phyloP scores from a whole-genome alignment of 352 stramenopile genomes.

The Phytophthora lateralis region DNA sequence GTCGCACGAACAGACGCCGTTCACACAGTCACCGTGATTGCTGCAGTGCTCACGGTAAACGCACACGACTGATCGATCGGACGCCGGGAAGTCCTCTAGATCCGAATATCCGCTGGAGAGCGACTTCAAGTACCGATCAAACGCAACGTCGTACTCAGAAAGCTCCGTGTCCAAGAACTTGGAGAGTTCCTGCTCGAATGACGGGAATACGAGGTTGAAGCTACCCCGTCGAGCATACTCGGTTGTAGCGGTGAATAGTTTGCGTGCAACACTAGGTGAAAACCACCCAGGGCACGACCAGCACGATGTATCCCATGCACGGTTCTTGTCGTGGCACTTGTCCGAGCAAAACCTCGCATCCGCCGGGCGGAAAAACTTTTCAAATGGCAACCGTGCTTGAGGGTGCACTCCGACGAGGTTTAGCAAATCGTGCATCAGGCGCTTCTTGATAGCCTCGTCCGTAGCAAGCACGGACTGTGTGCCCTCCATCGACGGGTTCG shows the following conservation, averaged over 20 bases:
- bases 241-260: constrained; percentile 54
- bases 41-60: constrained; percentile 86
- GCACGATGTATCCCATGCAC: constrained; percentile 68
- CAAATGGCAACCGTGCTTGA: constrained; percentile 60
- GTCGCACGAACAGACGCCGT: constrained; percentile 78
- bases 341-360: constrained; percentile 55
- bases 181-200: constrained; percentile 59
- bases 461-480: constrained; percentile 59
- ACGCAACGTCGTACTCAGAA: constrained; percentile 67
- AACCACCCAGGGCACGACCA: constrained; percentile 85
- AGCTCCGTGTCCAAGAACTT: constrained; percentile 63
- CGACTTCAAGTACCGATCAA: constrained; percentile 79
- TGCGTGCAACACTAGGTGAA: constrained; percentile 54
- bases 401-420: constrained; percentile 73
- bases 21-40: constrained; percentile 81
- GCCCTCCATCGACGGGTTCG: constrained; percentile 65
- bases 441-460: constrained; percentile 73
- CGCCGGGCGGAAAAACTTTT: constrained; percentile 59
- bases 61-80: constrained; percentile 55
- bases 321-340: constrained; percentile 69
- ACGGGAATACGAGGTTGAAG: constrained; percentile 76
- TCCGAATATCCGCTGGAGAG: constrained; percentile 59
- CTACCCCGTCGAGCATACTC: constrained; percentile 74
- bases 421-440: constrained; percentile 66
- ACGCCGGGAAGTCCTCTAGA: constrained; percentile 40